Evolutionary conservation across 2,329 filamentous ascomycete species (phyloP).

Genomic region (Aspergillus brasiliensis): DNA sequence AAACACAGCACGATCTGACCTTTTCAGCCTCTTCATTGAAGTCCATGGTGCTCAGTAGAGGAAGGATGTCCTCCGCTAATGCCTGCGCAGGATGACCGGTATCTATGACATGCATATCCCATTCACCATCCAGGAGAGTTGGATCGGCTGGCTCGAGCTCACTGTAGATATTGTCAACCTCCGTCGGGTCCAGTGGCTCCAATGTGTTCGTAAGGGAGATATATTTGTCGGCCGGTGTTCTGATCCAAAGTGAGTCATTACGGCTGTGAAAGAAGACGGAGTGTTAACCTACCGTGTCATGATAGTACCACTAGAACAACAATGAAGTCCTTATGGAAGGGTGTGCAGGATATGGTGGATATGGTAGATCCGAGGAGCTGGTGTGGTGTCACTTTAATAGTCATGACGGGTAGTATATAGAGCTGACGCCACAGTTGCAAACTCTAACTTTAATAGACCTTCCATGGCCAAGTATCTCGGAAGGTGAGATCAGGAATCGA

Average conservation of each 20-base stretch:
- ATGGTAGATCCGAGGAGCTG: no score
- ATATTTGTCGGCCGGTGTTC: not conserved
- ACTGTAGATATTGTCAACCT: not conserved
- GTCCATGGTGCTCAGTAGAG: not conserved
- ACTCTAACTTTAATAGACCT: no score
- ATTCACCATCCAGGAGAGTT: not conserved
- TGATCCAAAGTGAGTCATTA: not conserved
- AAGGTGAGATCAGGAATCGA: no score
- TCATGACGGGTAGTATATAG: no score
- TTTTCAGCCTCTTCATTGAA: not conserved
- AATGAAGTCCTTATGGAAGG: no score
- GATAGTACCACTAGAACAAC: not conserved
- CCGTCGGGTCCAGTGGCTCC: not conserved
- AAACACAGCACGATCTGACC: not conserved
- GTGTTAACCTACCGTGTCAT: not conserved
- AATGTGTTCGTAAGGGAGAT: not conserved
- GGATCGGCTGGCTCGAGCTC: not conserved
- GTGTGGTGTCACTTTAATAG: no score
- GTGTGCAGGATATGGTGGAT: no score
- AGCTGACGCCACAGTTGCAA: no score
- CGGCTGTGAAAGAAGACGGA: not conserved
- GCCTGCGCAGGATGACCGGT: constrained; percentile 3
- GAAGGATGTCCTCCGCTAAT: not conserved
- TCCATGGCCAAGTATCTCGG: no score
- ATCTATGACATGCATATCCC: not conserved